phyloP scores from a whole-genome alignment of 306 rosid species.

The Ceratonia siliqua region DNA sequence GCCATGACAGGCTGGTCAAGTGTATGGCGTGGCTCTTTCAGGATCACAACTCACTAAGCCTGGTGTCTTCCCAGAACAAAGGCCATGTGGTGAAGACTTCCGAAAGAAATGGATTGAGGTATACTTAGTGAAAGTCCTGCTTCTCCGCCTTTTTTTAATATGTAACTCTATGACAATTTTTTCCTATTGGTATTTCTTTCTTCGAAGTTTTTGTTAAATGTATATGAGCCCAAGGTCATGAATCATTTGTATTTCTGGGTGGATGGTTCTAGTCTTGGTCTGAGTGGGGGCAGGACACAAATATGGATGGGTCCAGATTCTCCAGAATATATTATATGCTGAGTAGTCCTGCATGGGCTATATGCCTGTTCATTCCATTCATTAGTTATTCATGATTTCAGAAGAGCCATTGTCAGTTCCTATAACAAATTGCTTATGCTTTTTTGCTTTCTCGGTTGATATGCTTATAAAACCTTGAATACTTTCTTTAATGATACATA shows the following conservation, averaged over 20 bases:
- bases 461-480: slow-evolving; percentile 8
- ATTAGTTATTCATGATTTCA: neutral
- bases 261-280: slow-evolving; percentile 22
- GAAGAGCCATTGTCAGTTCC: slow-evolving; percentile 3
- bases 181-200: slow-evolving; percentile 6
- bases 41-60: slow-evolving; percentile 79
- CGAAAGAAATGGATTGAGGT: slow-evolving; percentile 98
- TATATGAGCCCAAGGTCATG: slow-evolving; percentile 8
- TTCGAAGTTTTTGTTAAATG: neutral
- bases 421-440: slow-evolving; percentile 8
- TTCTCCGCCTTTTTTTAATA: neutral
- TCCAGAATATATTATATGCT: slow-evolving; percentile 16
- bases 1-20: slow-evolving; percentile 89
- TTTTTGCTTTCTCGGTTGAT: slow-evolving; percentile 17
- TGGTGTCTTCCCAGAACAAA: slow-evolving; percentile 78
- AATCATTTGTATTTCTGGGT: slow-evolving; percentile 6
- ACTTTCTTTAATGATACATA: neutral
- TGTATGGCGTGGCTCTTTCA: slow-evolving; percentile 88
- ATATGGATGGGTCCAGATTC: slow-evolving; percentile 16
- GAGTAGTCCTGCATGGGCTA: slow-evolving; percentile 2
- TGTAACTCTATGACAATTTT: slow-evolving; percentile 1
- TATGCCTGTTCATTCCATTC: neutral
- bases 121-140: slow-evolving; percentile 22
- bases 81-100: slow-evolving; percentile 71
- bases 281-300: neutral